Base-by-base conservation (phyloP, 1,284 basidiomycete genomes). In the Mycosarcoma mackinlayi region DNA sequence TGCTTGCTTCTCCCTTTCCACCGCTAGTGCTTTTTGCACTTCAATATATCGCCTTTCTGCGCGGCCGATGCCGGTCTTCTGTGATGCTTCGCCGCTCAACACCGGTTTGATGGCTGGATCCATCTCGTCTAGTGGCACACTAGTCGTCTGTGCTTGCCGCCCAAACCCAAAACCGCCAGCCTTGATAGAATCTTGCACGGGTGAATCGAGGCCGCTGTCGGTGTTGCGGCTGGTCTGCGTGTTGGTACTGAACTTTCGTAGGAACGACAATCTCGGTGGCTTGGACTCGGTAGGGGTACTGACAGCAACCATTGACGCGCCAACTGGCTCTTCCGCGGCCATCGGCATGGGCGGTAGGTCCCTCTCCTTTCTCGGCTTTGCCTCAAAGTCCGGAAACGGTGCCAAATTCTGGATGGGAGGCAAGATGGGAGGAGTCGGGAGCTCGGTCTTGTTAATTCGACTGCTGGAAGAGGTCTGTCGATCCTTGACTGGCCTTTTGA, bases 401-500 rank as follows among this genome's bases (percentile, higher is more conserved):
- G 70, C 62, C 8, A 75, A 27, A 19, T 77, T 75, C 42, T 70
- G 60, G 16, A 75, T 77, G 1, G 75, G 69, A 11, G 75, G 75
- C 41, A 77, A 33, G 25, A 62, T 23, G 0, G 67, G 67, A 13
- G 61, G 49, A 9, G 35, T 19, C 0, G 75, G 72, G 3, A 75
- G 53, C 30, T 74, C 73, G n/a, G 49, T 35, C 19, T 53, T 58
- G 46, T 30, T 48, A 27, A 55, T 55, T 6, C 63, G 42, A 27
- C 44, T 56, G 40, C 54, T 41, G 8, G 63, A 60, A 1, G 65
- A 70, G 1, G 27, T 34, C 37, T 66, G 58, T 1, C 69, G 41
- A 11, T 66, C 63, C 18, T 47, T 62, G 6, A 33, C 31, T 6
- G 69, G 69, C 10, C 68, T 42, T 24, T 41, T 62, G 27, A 27